Evolutionary conservation across 2,329 filamentous ascomycete genomes (phyloP), one percentile per base, ranked within the genome.

Genomic region (Eutypella sp.): DNA sequence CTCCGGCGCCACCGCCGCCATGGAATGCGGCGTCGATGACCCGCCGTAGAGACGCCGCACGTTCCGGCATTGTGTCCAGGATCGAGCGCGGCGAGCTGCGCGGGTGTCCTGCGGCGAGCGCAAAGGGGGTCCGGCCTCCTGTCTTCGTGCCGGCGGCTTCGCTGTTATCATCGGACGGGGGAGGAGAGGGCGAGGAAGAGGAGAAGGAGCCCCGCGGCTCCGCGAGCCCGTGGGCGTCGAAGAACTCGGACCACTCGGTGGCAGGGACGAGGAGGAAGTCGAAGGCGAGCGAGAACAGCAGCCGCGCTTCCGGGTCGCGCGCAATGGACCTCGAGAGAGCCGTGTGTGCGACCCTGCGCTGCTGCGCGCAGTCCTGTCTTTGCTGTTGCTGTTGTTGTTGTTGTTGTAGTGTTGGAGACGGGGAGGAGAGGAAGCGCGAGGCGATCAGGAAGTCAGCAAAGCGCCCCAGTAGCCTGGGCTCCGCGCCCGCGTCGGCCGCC

Each of bases 251-350:
- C 36, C 36, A 45, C 7, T 39, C 37, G 19, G 25, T 40, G 25
- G 43, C 34, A 25, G 37, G 43, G 19, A 38, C 43, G 18, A 45
- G 31, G 37, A 45, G 34, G 37, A 45, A 41, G 27, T 45, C 37
- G 27, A 40, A 45, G 8, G 41, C 29, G 25, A 40, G 40, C 36
- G 36, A 40, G 37, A 24, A 45, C 25, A 40, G 34, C 4, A 33
- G 16, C 19, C 29, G 19, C 37, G 24, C 43, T 24, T 19, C 15
- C 19, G 27, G 43, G 27, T 45, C 37, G 18, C 19, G 29, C 18
- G 41, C 33, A n/a, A n/a, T n/a, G 3, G 43, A 29, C 24, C 16
- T 23, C 2, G 43, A 40, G 2, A n/a, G 18, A 13, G 43, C 24
- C 3, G 25, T 41, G 11, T 40, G 43, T 15, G 43, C 37, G 25